These are phyloP conservation scores for Conringia planisiliqua DNA, from an alignment of 345 rosid genomes.

Conservation along the genomic window DNA sequence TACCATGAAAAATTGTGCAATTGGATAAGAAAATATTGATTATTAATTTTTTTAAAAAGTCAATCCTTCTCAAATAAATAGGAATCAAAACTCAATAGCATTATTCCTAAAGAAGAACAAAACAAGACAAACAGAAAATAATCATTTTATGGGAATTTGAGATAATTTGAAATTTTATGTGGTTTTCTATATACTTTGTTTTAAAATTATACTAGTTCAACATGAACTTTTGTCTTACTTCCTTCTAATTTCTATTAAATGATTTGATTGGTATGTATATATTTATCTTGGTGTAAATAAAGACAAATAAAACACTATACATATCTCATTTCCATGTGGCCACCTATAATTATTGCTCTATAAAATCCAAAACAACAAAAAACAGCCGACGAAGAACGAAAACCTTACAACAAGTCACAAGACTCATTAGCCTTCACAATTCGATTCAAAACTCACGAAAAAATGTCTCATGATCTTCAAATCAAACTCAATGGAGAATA, in stretches of 20 bases:
- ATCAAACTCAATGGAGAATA: constrained; percentile 42
- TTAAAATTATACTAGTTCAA: background rate
- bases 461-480: constrained; percentile 47
- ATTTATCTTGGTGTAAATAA: background rate
- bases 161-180: constrained; percentile 4
- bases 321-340: constrained; percentile 28
- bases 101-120: background rate
- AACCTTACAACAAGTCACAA: constrained; percentile 16
- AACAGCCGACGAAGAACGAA: constrained; percentile 8
- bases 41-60: background rate
- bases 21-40: background rate
- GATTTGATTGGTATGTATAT: background rate
- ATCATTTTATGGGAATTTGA: constrained; percentile 7
- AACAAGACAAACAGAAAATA: background rate
- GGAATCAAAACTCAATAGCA: background rate
- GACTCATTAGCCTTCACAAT: constrained; percentile 10
- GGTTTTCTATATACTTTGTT: constrained; percentile 15
- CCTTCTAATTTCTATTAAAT: background rate
- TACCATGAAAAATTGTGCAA: constrained; percentile 10
- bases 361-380: constrained; percentile 1
- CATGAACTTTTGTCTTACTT: constrained; percentile 13
- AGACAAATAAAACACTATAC: constrained; percentile 18
- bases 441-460: background rate
- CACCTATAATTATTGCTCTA: constrained; percentile 26
- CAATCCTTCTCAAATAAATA: background rate